A percentile compares a stretch with the other conserved stretches of the same genome.
These are phyloP conservation scores for Purshia tridentata DNA, from an alignment of 306 rosid genomes.

Conservation along the genomic window DNA sequence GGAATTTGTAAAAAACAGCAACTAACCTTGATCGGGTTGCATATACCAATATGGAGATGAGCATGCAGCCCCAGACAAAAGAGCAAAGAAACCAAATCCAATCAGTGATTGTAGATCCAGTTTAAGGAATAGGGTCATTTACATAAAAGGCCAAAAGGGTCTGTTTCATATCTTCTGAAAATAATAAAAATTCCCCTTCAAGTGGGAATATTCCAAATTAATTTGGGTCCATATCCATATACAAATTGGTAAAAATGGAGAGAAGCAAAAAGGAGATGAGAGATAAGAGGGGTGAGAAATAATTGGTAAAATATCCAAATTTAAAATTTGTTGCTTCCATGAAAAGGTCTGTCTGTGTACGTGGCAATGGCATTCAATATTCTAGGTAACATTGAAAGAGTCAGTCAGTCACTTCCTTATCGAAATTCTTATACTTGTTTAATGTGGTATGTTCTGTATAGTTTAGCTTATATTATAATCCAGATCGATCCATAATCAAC, in stretches of 20 bases:
- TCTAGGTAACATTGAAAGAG: not conserved
- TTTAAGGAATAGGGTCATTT: too few species aligned
- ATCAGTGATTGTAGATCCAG: conserved; percentile 44
- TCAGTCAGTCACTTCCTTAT: not conserved
- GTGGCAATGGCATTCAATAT: not conserved
- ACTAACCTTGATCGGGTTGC: conserved; percentile 49
- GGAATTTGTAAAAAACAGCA: conserved; percentile 33
- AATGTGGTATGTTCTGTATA: conserved; percentile 3
- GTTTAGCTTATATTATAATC: not conserved
- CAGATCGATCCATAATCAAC: not conserved
- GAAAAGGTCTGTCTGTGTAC: not conserved
- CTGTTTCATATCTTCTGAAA: too few species aligned
- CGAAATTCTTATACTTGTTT: conserved; percentile 1
- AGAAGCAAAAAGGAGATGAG: not conserved
- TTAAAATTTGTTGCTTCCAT: not conserved
- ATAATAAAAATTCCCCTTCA: too few species aligned
- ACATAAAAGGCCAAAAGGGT: too few species aligned
- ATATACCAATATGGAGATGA: conserved; percentile 58
- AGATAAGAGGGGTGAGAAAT: not conserved
- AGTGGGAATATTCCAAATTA: too few species aligned
- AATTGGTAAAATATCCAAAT: not conserved
- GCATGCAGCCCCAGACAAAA: conserved; percentile 42
- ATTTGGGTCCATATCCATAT: too few species aligned
- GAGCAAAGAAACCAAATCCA: conserved; percentile 31
- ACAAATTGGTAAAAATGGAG: not conserved